A percentile compares a stretch with the other conserved stretches of the same genome.
phyloP scores from a whole-genome alignment of 176 grass and related monocot species.

The Oryza meridionalis region DNA sequence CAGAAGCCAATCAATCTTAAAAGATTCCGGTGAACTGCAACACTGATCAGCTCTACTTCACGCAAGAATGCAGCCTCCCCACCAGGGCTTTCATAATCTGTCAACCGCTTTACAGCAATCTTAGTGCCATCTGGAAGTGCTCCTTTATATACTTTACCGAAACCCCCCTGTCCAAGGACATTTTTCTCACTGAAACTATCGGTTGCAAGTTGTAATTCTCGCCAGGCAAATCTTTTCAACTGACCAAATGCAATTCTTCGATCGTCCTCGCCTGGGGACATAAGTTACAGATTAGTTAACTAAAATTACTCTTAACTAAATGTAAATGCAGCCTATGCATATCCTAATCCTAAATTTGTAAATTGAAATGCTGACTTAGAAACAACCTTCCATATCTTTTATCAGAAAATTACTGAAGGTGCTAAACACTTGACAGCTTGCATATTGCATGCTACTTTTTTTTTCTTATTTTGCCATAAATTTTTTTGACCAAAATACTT shows the following conservation, averaged over 20 bases:
- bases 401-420: background rate
- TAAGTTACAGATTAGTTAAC: conserved; percentile 20
- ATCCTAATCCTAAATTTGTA: background rate
- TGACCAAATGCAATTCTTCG: conserved; percentile 93
- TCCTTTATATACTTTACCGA: conserved; percentile 99
- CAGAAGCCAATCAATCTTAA: conserved; percentile 95
- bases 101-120: conserved; percentile 96
- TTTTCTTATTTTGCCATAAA: background rate
- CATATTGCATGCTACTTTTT: background rate
- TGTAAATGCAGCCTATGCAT: background rate
- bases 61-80: conserved; percentile 96
- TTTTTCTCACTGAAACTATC: conserved; percentile 91
- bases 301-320: background rate
- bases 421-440: background rate
- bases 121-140: conserved; percentile 89
- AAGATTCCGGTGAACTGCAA: conserved; percentile 97
- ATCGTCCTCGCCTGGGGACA: conserved; percentile 85
- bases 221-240: conserved; percentile 93
- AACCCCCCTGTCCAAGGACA: conserved; percentile 95
- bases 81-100: conserved; percentile 89
- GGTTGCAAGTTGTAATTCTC: conserved; percentile 90
- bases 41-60: conserved; percentile 98
- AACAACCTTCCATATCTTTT: conserved; percentile 12
- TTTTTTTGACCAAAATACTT: background rate
- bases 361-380: background rate